Conservation (phyloP, 805 yeast genomes). For the Starmerella gropengiesseri region DNA sequence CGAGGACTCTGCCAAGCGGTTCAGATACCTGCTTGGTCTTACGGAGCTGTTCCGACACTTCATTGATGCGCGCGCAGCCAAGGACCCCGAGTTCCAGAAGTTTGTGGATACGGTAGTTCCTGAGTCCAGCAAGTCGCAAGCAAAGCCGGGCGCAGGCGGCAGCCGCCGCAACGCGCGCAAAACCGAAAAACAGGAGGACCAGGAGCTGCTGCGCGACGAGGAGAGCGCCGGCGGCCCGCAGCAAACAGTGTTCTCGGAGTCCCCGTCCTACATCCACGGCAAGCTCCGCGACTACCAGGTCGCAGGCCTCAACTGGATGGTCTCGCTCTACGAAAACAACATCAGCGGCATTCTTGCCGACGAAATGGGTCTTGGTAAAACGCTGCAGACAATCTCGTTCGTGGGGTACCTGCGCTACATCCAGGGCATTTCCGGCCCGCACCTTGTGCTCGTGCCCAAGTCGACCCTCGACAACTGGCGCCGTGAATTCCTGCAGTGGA, state of each 20-base stretch:
- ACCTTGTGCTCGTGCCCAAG: slow-evolving; percentile 84
- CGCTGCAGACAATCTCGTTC: slow-evolving; percentile 87
- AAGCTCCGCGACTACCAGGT: slow-evolving; percentile 79
- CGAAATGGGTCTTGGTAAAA: slow-evolving; percentile 97
- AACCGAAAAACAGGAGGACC: slow-evolving; percentile 92
- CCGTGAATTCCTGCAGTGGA: slow-evolving; percentile 89
- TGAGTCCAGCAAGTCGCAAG: slow-evolving; percentile 19
- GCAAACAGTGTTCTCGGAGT: slow-evolving; percentile 68
- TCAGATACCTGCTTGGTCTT: slow-evolving; percentile 66
- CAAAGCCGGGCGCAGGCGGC: slow-evolving; percentile 17
- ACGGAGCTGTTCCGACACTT: slow-evolving; percentile 84
- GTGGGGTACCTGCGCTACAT: slow-evolving; percentile 76
- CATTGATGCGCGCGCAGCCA: slow-evolving; percentile 67
- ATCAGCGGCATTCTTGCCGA: slow-evolving; percentile 92
- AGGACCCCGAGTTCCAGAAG: slow-evolving; percentile 50
- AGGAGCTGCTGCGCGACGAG: slow-evolving; percentile 76
- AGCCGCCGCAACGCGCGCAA: slow-evolving; percentile 54
- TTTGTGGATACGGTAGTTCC: slow-evolving; percentile 27
- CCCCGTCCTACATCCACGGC: slow-evolving; percentile 71
- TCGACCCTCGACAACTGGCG: slow-evolving; percentile 95
- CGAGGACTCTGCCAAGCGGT: slow-evolving; percentile 63
- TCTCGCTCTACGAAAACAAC: slow-evolving; percentile 75
- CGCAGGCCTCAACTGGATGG: slow-evolving; percentile 92
- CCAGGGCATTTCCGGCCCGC: slow-evolving; percentile 76
- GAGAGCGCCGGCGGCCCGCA: slow-evolving; percentile 44